phyloP scores from a whole-genome alignment of 305 asterid genomes.

The Fraxinus floribunda region DNA sequence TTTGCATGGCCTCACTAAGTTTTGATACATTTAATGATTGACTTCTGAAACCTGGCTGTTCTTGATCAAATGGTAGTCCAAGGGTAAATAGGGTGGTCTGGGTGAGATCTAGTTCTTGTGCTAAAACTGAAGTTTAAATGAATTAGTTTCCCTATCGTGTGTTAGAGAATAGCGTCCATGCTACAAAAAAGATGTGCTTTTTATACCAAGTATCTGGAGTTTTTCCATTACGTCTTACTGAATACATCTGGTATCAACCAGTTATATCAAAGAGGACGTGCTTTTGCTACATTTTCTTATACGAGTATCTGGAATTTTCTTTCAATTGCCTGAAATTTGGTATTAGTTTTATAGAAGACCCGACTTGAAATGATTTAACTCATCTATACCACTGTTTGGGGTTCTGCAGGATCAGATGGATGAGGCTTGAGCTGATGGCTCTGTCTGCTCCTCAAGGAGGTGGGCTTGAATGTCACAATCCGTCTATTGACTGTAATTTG shows the following conservation, averaged over 20 bases:
- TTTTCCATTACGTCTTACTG: not conserved
- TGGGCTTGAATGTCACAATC: conserved; percentile 47
- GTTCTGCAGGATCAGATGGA: conserved; percentile 56
- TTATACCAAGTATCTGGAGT: not conserved
- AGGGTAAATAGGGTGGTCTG: not conserved
- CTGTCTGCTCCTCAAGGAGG: conserved; percentile 43
- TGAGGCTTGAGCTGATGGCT: conserved; percentile 40
- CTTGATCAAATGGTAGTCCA: not conserved
- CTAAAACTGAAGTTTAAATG: not conserved
- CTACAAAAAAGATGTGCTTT: not conserved
- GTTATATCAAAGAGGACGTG: not conserved
- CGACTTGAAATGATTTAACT: conserved; percentile 14
- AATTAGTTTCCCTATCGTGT: not conserved
- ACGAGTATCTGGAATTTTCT: not conserved
- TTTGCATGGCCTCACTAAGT: not conserved
- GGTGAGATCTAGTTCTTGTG: not conserved
- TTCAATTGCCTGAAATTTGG: not conserved
- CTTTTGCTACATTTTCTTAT: not conserved
- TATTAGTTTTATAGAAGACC: not conserved
- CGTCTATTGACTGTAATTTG: conserved; percentile 43
- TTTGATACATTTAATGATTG: not conserved
- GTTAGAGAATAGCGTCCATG: not conserved
- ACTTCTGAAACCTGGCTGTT: not conserved
- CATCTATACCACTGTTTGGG: not conserved
- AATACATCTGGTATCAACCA: not conserved